Conservation (phyloP, 257 asterid species). For the Solanum peruvianum region DNA sequence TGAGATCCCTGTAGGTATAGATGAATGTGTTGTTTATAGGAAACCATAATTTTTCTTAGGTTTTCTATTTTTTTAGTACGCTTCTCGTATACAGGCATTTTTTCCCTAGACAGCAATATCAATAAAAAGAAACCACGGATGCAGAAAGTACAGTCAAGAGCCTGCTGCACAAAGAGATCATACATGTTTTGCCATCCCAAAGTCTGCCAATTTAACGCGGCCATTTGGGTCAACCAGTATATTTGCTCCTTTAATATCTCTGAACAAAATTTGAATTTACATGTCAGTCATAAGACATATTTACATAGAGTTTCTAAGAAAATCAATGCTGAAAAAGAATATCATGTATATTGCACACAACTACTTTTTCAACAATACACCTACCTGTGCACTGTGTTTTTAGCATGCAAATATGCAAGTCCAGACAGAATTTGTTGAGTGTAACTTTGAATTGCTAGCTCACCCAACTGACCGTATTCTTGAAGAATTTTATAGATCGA, state of each 20-base stretch:
- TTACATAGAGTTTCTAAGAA: neutral
- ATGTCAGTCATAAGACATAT: neutral
- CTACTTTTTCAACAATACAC: neutral
- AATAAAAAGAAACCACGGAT: neutral
- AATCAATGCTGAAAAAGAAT: neutral
- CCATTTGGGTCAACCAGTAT: conserved; percentile 94
- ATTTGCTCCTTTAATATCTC: conserved; percentile 98
- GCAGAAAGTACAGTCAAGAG: neutral
- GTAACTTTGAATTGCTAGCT: conserved; percentile 83
- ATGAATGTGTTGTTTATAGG: neutral
- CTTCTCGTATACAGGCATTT: neutral
- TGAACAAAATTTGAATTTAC: conserved; percentile 12
- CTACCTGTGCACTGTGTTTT: conserved; percentile 85
- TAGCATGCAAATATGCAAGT: conserved; percentile 77
- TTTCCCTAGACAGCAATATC: neutral
- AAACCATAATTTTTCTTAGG: neutral
- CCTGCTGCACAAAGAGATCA: conserved; percentile 3
- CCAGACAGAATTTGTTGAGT: conserved; percentile 89
- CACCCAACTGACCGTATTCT: conserved; percentile 85
- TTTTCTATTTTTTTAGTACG: neutral
- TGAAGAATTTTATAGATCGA: conserved; percentile 86
- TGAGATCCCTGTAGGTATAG: neutral
- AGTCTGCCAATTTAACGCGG: conserved; percentile 87
- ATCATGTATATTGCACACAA: neutral
- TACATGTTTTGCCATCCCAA: conserved; percentile 99